Evolutionary conservation across 345 rosid genomes (phyloP).

Genomic region (Lepidium aucheri): DNA sequence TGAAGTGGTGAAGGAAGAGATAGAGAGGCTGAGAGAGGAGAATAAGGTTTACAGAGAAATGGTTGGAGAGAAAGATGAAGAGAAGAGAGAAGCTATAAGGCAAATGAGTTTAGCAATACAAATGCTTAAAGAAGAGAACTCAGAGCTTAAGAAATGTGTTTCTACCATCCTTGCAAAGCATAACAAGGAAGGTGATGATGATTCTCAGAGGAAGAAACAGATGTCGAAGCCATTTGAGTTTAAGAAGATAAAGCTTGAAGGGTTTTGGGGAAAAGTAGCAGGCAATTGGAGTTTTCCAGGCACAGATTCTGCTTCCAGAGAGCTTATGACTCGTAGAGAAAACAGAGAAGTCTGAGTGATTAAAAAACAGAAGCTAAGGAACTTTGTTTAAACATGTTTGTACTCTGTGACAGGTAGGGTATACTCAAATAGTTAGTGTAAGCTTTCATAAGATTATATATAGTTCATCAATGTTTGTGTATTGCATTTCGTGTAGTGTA

Average conservation of each 20-base stretch:
- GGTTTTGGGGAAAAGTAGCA: constrained; percentile 9
- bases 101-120: constrained; percentile 30
- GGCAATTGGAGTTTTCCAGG: constrained; percentile 15
- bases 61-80: constrained; percentile 27
- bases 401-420: constrained; percentile 4
- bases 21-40: constrained; percentile 25
- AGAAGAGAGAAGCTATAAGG: constrained; percentile 31
- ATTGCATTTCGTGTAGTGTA: not conserved
- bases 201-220: constrained; percentile 16
- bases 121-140: constrained; percentile 29
- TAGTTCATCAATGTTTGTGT: constrained; percentile 1
- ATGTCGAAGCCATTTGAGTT: constrained; percentile 23
- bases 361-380: not conserved
- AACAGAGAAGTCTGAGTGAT: not conserved
- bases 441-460: not conserved
- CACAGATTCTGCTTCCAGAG: constrained; percentile 8
- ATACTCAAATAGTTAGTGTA: constrained; percentile 10
- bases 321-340: constrained; percentile 2
- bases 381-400: not conserved
- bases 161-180: not conserved
- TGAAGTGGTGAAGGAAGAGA: constrained; percentile 17
- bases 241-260: constrained; percentile 12
- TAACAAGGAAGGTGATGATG: constrained; percentile 6
- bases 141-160: constrained; percentile 23
- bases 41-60: constrained; percentile 16